Base-by-base conservation (phyloP, 257 asterid species). In the Forsythia viridissima region DNA sequence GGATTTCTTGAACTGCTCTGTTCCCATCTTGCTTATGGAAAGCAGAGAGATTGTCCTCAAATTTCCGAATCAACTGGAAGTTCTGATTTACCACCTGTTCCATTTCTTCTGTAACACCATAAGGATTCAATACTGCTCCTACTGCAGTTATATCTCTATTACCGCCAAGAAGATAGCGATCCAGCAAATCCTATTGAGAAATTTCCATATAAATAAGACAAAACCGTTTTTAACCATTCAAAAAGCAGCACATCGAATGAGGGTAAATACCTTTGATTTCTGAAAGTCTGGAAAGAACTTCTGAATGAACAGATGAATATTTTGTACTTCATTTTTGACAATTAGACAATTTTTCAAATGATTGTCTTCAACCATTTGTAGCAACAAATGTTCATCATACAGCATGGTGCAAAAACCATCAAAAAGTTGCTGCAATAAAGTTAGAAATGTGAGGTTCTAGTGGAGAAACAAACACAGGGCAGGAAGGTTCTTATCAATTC, bases 31-130 rank as follows among this genome's bases (percentile, higher is more conserved):
- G 83, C 71, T 81, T 79, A 51, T 67, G 74, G 77, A 87, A 88
- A 79, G 81, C 78, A 75, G 82, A 71, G 78, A 93, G 84, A 73
- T 86, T 68, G 40, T 81, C 86, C 84, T 89, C 87, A 70, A 93
- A 85, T 36, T 77, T 46, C 72, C 80, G 83, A 40, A 93, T 74
- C 75, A 91, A 77, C 85, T 86, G 81, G 71, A 93, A 92, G 84
- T 91, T 91, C 37, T 79, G 86, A 75, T 74, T 70, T 74, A 91
- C 85, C 84, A 88, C 75, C 82, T 86, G 85, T 80, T 88, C 93
- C 99, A 96, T 90, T 84, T 93, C 88, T 80, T 73, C 79, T 3
- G 94, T 96, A 67, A 96, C 90, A 42, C 97, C 94, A 75, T 57
- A 85, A 55, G 95, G 97, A 77, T 82, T 94, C 86, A 93, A 85